Evolutionary conservation across 495 filamentous ascomycete genomes (phyloP).

Genomic region (Xylaria nigripes): DNA sequence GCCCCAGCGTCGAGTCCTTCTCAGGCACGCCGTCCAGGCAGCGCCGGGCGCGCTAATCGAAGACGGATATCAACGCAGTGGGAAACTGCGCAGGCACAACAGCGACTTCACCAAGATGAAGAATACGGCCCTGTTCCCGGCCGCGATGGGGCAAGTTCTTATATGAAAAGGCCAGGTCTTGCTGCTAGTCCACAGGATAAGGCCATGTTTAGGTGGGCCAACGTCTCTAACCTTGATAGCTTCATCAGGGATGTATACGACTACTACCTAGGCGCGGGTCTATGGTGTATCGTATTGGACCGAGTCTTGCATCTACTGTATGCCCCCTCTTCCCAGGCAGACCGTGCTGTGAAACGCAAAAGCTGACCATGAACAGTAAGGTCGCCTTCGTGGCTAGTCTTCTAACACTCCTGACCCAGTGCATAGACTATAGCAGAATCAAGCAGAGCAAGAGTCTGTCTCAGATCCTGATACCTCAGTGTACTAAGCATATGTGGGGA

Average conservation of each 20-base stretch:
- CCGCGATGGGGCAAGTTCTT: constrained; percentile 18
- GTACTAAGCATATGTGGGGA: constrained; percentile 79
- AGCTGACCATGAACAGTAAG: constrained; percentile 28
- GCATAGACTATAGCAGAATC: constrained; percentile 72
- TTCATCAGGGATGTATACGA: constrained; percentile 87
- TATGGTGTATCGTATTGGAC: constrained; percentile 79
- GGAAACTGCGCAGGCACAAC: constrained; percentile 56
- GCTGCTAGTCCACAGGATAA: constrained; percentile 63
- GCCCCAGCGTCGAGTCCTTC: constrained; percentile 16
- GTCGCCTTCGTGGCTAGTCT: constrained; percentile 77
- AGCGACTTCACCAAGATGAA: constrained; percentile 48
- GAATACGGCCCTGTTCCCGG: constrained; percentile 22
- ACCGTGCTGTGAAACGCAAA: not conserved
- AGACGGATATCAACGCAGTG: constrained; percentile 53
- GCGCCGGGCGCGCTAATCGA: constrained; percentile 49
- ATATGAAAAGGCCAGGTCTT: constrained; percentile 29
- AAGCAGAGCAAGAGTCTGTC: constrained; percentile 65
- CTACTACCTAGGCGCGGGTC: constrained; percentile 77
- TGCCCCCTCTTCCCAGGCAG: constrained; percentile 22
- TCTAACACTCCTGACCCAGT: constrained; percentile 76
- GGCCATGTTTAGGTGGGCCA: constrained; percentile 94
- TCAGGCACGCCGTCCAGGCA: constrained; percentile 16
- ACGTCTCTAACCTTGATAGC: constrained; percentile 82
- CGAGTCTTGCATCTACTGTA: constrained; percentile 66
- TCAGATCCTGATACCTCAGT: constrained; percentile 71